Evolutionary conservation across 306 rosid species (phyloP), one percentile per base, ranked within the genome.

Genomic region (Pterocarpus santalinus): DNA sequence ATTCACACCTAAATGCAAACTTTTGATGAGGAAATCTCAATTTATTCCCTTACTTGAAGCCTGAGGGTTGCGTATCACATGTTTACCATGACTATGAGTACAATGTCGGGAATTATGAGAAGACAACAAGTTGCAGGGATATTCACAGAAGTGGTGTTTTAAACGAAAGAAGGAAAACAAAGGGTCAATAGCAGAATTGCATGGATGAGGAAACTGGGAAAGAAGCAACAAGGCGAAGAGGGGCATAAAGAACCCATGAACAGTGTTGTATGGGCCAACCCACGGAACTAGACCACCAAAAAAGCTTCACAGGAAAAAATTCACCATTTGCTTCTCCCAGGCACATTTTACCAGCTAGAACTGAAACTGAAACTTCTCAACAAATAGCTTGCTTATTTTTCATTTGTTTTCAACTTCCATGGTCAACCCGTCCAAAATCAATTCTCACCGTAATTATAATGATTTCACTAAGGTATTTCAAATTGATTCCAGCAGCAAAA

Each of bases 1-100:
- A 8, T 34, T 53, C 6, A 9, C 49, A n/a, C 77, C 51, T 16
- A 36, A 72, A 55, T 12, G 64, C 64, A 17, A 57, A 57, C 64
- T 57, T 35, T 35, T 52, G 46, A 49, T 41, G 63, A 33, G 4
- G 33, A 61, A 49, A 30, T 8, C 8, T 8, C 30, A 71, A 70
- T 30, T 51, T 14, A 53, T 3, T 34, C 36, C 77, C 51, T 72
- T n/a, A 3, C 65, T 53, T 72, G 52, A 55, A 72, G 17, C 65
- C 38, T 53, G 65, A 55, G 55, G 17, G 38, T 57, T 8, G 35
- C 64, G 8, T 57, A 22, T 73, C 76, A 73, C 53, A 22, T 22
- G 4, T 36, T 35, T 36, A 5, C 47, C 63, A 52, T 14, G 63
- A 32, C 28, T 22, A 22, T 22, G 28, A 22, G 39, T 51, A 15